Evolutionary conservation across 2,329 filamentous ascomycete species (phyloP).

Genomic region (Neonectria coccinea): DNA sequence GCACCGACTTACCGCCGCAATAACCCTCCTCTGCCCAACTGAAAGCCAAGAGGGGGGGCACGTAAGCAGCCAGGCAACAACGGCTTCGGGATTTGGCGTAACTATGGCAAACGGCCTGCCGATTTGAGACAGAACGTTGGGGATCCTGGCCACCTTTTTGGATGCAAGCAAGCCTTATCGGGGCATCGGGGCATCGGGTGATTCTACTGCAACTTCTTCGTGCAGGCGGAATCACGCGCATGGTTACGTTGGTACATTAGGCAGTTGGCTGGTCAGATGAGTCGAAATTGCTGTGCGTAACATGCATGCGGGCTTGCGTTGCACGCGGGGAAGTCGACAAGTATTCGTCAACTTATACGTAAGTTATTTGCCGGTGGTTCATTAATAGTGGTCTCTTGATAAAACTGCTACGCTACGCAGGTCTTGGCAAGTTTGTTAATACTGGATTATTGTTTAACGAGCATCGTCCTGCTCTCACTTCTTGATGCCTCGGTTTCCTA

Average conservation of each 20-base stretch:
- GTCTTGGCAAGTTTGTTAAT: conserved; percentile 10
- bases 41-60: neutral
- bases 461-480: neutral
- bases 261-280: neutral
- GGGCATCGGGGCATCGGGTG: neutral
- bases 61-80: conserved; percentile 1
- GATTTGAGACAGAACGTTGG: conserved; percentile 9
- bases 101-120: conserved; percentile 9
- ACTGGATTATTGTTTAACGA: conserved; percentile 1
- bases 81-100: neutral
- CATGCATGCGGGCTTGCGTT: conserved; percentile 17
- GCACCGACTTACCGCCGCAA: neutral
- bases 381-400: no score
- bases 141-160: neutral
- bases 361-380: no score
- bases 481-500: no score
- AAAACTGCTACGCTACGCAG: neutral
- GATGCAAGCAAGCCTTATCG: neutral
- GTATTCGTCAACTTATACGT: conserved; percentile 3
- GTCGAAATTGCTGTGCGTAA: conserved; percentile 2
- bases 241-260: conserved; percentile 1
- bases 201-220: neutral
- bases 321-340: neutral
- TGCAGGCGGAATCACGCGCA: conserved; percentile 3
- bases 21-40: neutral